These are phyloP conservation scores for Solanum paucissectum DNA, from an alignment of 257 asterid species.

Conservation along the genomic window DNA sequence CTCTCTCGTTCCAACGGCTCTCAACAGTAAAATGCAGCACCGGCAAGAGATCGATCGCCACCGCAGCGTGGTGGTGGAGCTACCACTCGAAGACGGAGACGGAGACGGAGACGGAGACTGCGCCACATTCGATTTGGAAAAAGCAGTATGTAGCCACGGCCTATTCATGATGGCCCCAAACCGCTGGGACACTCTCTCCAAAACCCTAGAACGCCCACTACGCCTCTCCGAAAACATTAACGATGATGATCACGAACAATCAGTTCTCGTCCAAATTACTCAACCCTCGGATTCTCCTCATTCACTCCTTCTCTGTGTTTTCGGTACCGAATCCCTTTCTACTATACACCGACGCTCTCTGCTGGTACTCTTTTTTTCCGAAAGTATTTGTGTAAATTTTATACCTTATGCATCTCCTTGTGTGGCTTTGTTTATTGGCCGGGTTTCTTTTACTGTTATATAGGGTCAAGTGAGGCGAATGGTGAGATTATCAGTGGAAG, in stretches of 20 bases:
- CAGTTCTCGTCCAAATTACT: constrained; percentile 38
- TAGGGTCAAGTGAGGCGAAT: constrained; percentile 75
- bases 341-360: constrained; percentile 38
- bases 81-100: constrained; percentile 18
- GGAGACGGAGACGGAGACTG: constrained; percentile 19
- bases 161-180: constrained; percentile 94
- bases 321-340: constrained; percentile 30
- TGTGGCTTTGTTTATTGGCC: background rate
- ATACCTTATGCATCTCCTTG: background rate
- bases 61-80: constrained; percentile 38
- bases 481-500: constrained; percentile 65
- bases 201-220: constrained; percentile 65
- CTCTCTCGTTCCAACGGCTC: background rate
- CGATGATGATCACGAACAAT: constrained; percentile 20
- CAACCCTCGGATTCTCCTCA: constrained; percentile 36
- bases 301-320: constrained; percentile 34
- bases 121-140: constrained; percentile 36
- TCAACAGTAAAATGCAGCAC: constrained; percentile 13
- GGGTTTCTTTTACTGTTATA: background rate
- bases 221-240: constrained; percentile 38
- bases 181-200: constrained; percentile 61
- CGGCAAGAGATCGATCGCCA: constrained; percentile 11
- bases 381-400: background rate
- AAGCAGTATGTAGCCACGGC: constrained; percentile 82
- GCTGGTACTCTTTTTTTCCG: constrained; percentile 22